Base-by-base conservation (phyloP, 768 basidiomycete species). In the Galerina sulciceps region DNA sequence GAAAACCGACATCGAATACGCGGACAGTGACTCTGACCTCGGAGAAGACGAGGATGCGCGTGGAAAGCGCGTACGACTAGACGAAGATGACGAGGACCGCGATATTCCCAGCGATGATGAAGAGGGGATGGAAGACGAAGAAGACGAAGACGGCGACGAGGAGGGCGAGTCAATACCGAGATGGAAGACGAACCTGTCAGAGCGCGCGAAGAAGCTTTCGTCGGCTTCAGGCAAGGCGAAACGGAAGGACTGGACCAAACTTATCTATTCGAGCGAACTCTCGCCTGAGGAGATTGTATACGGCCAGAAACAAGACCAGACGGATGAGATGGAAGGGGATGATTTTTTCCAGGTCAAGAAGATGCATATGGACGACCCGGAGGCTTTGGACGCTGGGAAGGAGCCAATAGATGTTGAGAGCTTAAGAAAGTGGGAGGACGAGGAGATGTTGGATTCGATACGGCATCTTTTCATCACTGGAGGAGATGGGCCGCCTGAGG, bases 391-490 rank as follows among this genome's bases (percentile, higher is more conserved):
- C 71, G 84, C 81, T 69, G 81, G 87, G 8, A 96, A 95, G 71
- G 86, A 84, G 51, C 66, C 65, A 0, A 50, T 86, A n/a, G 71
- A 80, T 42, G 64, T 65, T 1, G 82, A 85, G 22, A 76, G 77
- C 44, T 71, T 92, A 57, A 83, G 79, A 59, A 84, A 85, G 65
- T 98, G 95, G 96, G 87, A 90, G 57, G 86, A 92, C 60, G 91
- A 96, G 61, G 87, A 84, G 20, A 81, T 92, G 71, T 81, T 99
- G 20, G 92, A 97, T 51, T 90, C 92, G 1, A 87, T 99, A 67
- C 85, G 92, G 6, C 79, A 85, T 54, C 78, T 96, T 50, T 99
- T 99, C 76, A 96, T 99, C 70, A 96, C 95, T 0, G 94, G 92
- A 1, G 79, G 73, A 65, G 69, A 80, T 58, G 67, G 67, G 56